A percentile compares a stretch with the other conserved stretches of the same genome.
phyloP scores from a whole-genome alignment of 2,329 filamentous ascomycete species.

The Pyricularia pennisetigena region DNA sequence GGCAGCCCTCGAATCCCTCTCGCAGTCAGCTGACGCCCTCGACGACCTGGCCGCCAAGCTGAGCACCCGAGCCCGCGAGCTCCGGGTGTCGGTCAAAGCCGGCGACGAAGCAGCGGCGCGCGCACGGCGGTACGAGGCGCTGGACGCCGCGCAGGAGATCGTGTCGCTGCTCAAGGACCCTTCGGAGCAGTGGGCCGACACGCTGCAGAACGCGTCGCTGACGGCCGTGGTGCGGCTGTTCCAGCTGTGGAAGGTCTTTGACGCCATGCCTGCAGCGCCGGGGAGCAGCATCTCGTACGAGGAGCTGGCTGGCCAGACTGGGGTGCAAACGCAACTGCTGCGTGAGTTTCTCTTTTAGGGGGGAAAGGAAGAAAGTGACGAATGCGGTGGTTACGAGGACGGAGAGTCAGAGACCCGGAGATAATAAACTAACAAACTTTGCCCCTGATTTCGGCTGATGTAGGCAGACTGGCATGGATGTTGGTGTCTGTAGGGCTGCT shows the following conservation, averaged over 20 bases:
- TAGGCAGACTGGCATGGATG: not conserved
- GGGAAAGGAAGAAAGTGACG: not conserved
- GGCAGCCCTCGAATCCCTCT: not conserved
- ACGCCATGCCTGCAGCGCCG: not conserved
- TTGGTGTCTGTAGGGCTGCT: not conserved
- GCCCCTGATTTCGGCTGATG: not conserved
- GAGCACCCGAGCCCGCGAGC: not conserved
- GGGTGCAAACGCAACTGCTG: not conserved
- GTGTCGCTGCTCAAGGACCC: not conserved
- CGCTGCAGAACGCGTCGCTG: not conserved
- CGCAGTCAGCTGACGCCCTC: not conserved
- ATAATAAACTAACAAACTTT: not conserved
- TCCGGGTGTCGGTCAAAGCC: not conserved
- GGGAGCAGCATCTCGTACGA: constrained; percentile 1
- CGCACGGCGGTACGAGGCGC: not conserved
- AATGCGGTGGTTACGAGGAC: not conserved
- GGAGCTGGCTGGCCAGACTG: not conserved
- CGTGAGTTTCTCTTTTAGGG: not conserved
- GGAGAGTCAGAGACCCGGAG: too few species aligned
- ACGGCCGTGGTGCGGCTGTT: not conserved
- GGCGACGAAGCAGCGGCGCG: not conserved
- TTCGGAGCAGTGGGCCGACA: constrained; percentile 1
- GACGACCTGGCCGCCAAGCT: not conserved
- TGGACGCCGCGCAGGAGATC: constrained; percentile 1
- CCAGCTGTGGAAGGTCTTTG: constrained; percentile 1